A percentile compares a stretch with the other conserved stretches of the same genome.
Conservation (phyloP, 805 yeast genomes). For the Cyberlindnera suaveolens region DNA sequence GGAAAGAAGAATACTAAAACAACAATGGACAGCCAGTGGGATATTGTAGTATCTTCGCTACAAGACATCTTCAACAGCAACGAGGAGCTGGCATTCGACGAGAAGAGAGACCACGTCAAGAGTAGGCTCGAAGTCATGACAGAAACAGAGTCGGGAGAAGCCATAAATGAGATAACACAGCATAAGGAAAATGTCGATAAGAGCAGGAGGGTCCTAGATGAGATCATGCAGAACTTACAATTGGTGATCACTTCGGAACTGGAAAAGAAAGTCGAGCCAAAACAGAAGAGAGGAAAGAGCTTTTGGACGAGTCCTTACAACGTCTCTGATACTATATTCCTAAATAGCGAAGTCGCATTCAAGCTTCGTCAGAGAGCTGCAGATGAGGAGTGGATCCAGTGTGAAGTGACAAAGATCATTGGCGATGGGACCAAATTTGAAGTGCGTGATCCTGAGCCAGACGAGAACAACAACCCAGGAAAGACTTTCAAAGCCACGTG, state of each 20-base stretch:
- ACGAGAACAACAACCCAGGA: conserved; percentile 84
- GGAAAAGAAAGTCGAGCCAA: conserved; percentile 19
- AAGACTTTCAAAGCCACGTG: conserved; percentile 76
- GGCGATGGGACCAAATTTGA: conserved; percentile 73
- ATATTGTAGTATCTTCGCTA: conserved; percentile 54
- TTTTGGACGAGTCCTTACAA: conserved; percentile 47
- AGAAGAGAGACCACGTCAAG: conserved; percentile 22
- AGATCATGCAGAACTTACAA: conserved; percentile 40
- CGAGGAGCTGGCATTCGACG: conserved; percentile 47
- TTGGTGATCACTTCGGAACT: conserved; percentile 30
- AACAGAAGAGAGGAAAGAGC: conserved; percentile 25
- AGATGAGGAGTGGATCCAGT: conserved; percentile 94
- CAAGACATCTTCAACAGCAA: conserved; percentile 64
- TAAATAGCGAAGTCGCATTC: conserved; percentile 87
- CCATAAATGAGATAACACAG: conserved; percentile 36
- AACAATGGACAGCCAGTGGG: conserved; percentile 62
- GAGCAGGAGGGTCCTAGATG: conserved; percentile 36
- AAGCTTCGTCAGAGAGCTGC: conserved; percentile 61
- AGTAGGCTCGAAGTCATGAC: conserved; percentile 27
- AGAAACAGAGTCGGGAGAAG: conserved; percentile 33
- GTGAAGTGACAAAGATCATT: conserved; percentile 75
- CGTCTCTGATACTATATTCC: conserved; percentile 47
- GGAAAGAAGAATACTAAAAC: background rate
- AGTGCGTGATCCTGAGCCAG: conserved; percentile 97
- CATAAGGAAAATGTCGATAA: conserved; percentile 57